Evolutionary conservation across 1,284 basidiomycete genomes (phyloP).

Genomic region (Singerocomus inundabilis): DNA sequence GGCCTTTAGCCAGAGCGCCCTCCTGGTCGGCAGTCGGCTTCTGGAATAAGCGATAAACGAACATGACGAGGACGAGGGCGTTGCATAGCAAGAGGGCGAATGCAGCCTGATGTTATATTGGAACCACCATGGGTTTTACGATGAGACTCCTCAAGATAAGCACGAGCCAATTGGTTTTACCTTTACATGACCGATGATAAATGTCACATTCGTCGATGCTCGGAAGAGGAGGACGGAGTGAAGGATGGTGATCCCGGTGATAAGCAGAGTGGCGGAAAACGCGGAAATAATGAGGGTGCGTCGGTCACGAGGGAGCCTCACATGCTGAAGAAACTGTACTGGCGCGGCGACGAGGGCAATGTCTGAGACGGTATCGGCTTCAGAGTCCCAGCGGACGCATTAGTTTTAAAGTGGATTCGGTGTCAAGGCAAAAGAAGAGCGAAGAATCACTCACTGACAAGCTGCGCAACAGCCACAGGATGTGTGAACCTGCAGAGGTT

Average conservation of each 20-base stretch:
- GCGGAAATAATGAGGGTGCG: conserved; percentile 21
- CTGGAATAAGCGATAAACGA: conserved; percentile 13
- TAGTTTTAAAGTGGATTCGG: not conserved
- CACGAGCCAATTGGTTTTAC: conserved; percentile 9
- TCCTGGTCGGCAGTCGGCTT: not conserved
- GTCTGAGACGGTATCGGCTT: conserved; percentile 26
- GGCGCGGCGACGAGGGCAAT: conserved; percentile 18
- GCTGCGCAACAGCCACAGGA: conserved; percentile 20
- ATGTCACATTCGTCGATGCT: conserved; percentile 1
- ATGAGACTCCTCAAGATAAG: too few relatives aligned
- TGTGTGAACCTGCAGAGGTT: conserved; percentile 1
- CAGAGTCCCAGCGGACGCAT: not conserved
- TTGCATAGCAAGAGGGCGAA: conserved; percentile 24
- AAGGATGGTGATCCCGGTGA: conserved; percentile 23
- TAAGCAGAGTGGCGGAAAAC: conserved; percentile 28
- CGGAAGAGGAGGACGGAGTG: conserved; percentile 26
- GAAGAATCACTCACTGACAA: conserved; percentile 20
- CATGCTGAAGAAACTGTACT: conserved; percentile 15
- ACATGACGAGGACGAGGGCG: conserved; percentile 18
- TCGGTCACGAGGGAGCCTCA: conserved; percentile 12
- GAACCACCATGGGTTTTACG: too few relatives aligned
- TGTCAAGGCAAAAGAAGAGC: not conserved
- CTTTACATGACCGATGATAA: conserved; percentile 24
- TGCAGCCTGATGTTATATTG: conserved; percentile 19
- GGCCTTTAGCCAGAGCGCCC: not conserved